These are phyloP conservation scores for Hypomontagnella monticulosa DNA, from an alignment of 495 filamentous ascomycete genomes.

Conservation along the genomic window DNA sequence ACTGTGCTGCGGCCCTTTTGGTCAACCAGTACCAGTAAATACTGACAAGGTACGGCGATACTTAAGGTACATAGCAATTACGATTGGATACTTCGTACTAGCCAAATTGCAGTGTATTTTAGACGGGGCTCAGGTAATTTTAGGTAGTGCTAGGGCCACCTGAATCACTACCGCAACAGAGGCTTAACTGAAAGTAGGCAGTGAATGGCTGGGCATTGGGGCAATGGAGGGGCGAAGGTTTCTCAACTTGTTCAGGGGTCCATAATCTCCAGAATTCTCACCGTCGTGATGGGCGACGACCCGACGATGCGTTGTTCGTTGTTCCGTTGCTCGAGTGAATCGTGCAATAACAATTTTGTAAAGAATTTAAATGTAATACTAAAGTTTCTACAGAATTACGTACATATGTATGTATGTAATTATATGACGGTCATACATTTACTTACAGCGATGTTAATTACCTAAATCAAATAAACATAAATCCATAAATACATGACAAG, in stretches of 20 bases:
- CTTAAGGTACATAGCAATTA: constrained; percentile 6
- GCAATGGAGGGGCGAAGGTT: constrained; percentile 35
- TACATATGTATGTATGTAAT: neutral
- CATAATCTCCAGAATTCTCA: constrained; percentile 35
- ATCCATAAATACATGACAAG: neutral
- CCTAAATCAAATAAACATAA: too few relatives aligned
- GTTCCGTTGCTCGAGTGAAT: constrained; percentile 11
- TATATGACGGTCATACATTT: neutral
- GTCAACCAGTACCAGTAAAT: too few relatives aligned
- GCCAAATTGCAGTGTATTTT: constrained; percentile 35
- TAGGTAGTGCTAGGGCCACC: constrained; percentile 30
- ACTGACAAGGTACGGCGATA: neutral
- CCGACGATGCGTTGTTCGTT: constrained; percentile 13
- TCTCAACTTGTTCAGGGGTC: constrained; percentile 21
- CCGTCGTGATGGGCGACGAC: neutral
- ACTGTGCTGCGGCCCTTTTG: constrained; percentile 9
- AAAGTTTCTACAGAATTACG: too few relatives aligned
- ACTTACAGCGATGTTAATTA: neutral
- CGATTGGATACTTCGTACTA: constrained; percentile 16
- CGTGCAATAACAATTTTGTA: neutral
- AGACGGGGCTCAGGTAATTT: constrained; percentile 37
- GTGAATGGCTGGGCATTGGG: constrained; percentile 36
- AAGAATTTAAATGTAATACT: neutral
- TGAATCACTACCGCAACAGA: constrained; percentile 31
- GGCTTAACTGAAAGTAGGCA: constrained; percentile 29